Conservation (phyloP, 23 red algal species). For the Agarophyton chilense region DNA sequence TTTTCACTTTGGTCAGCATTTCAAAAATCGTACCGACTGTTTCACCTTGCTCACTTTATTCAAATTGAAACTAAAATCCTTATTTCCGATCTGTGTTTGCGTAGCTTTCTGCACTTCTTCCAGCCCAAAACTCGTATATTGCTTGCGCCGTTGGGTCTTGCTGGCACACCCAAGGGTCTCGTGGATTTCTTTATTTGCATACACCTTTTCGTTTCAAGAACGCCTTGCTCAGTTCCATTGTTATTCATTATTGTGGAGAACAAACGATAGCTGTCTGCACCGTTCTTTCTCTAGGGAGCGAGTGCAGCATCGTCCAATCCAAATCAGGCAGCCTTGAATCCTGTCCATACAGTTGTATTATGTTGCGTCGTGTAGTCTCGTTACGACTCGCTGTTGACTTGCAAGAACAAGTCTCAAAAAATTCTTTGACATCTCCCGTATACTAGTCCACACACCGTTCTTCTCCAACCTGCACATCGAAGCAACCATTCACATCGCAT, state of each 20-base stretch:
- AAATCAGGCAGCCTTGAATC: too few relatives aligned
- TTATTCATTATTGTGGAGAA: too few relatives aligned
- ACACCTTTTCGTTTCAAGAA: too few relatives aligned
- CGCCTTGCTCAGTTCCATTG: too few relatives aligned
- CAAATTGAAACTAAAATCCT: conserved; percentile 11
- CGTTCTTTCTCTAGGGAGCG: too few relatives aligned
- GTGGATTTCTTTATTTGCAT: too few relatives aligned
- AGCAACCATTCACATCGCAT: neutral
- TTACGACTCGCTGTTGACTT: too few relatives aligned
- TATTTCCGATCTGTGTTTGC: neutral
- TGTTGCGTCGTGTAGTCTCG: too few relatives aligned
- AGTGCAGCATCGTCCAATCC: too few relatives aligned
- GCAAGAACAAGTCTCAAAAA: neutral
- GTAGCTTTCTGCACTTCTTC: neutral
- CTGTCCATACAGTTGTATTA: neutral
- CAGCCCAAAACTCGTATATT: neutral
- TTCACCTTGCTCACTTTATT: conserved; percentile 9
- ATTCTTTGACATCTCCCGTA: neutral
- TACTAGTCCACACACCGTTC: neutral
- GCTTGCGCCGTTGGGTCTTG: neutral
- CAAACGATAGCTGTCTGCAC: too few relatives aligned
- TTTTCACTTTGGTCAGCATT: neutral
- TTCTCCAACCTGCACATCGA: neutral
- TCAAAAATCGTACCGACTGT: neutral
- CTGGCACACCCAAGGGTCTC: neutral